A percentile compares a stretch with the other conserved stretches of the same genome.
These are phyloP conservation scores for Flammula alnicola DNA, from an alignment of 1,284 basidiomycete genomes.

Conservation along the genomic window DNA sequence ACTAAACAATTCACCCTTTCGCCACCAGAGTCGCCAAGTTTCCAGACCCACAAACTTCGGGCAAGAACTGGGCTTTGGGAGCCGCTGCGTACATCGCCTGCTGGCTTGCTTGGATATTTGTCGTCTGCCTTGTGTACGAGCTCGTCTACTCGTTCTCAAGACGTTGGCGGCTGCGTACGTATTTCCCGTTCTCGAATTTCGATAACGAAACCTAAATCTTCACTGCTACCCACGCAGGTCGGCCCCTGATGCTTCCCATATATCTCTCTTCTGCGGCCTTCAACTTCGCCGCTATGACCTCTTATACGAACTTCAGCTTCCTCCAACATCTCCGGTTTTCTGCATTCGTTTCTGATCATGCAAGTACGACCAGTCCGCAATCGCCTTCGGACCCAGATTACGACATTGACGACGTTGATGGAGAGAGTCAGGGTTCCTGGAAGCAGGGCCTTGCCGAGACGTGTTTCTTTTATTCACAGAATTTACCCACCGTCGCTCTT, in stretches of 20 bases:
- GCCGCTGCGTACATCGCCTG: conserved; percentile 81
- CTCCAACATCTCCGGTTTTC: conserved; percentile 75
- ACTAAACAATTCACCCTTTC: conserved; percentile 17
- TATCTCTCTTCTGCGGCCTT: conserved; percentile 81
- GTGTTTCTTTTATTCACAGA: conserved; percentile 80
- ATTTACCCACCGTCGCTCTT: conserved; percentile 74
- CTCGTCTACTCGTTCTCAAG: conserved; percentile 79
- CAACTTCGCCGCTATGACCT: conserved; percentile 73
- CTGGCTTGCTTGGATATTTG: conserved; percentile 75
- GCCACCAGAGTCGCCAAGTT: conserved; percentile 63
- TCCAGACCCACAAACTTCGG: conserved; percentile 70
- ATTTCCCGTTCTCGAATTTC: conserved; percentile 9
- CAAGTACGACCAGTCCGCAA: conserved; percentile 16
- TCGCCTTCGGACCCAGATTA: conserved; percentile 14
- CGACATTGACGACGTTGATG: conserved; percentile 9
- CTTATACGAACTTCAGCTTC: conserved; percentile 84
- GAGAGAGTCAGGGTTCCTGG: conserved; percentile 24
- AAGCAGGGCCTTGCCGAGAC: conserved; percentile 72
- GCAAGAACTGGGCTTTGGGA: conserved; percentile 76
- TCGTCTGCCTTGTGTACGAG: conserved; percentile 83
- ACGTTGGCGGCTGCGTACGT: conserved; percentile 84
- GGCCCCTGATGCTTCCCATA: conserved; percentile 79
- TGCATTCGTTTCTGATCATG: conserved; percentile 49
- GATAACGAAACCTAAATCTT: conserved; percentile 1
- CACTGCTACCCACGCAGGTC: conserved; percentile 53